Conservation (phyloP, 345 rosid species). For the Pseudoturritis turrita region DNA sequence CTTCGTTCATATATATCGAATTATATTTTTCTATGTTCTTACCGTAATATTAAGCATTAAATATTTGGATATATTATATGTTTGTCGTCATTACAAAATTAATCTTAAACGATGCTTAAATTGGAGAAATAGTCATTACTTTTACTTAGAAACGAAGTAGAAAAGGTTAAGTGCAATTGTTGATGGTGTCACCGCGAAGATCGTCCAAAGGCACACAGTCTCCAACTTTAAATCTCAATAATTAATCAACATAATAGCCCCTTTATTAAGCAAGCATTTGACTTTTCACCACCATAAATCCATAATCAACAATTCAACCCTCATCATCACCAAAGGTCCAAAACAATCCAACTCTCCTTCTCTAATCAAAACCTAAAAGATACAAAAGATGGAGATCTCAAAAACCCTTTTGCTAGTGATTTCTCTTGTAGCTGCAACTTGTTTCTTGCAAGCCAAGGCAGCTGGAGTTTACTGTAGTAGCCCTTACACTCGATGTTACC, state of each 20-base stretch:
- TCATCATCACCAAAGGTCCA: slow-evolving; percentile 6
- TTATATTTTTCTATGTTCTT: neutral
- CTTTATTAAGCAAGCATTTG: slow-evolving; percentile 20
- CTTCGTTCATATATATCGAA: too few species aligned
- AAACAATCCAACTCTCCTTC: slow-evolving; percentile 3
- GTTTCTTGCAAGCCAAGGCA: slow-evolving; percentile 34
- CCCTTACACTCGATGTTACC: slow-evolving; percentile 31
- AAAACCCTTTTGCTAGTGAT: slow-evolving; percentile 21
- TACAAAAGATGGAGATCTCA: slow-evolving; percentile 21
- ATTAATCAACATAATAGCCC: neutral
- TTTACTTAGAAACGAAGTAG: slow-evolving; percentile 23
- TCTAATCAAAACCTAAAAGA: neutral
- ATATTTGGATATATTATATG: neutral
- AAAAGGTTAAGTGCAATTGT: slow-evolving; percentile 11
- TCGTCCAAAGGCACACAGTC: slow-evolving; percentile 18
- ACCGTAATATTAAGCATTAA: neutral
- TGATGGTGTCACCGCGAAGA: slow-evolving; percentile 22
- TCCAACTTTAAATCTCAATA: neutral
- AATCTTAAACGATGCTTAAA: slow-evolving; percentile 22
- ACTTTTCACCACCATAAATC: slow-evolving; percentile 28
- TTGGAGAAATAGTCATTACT: slow-evolving; percentile 21
- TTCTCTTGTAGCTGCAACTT: slow-evolving; percentile 24
- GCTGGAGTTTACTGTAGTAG: slow-evolving; percentile 32
- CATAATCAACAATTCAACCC: neutral
- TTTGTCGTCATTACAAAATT: neutral